Percentiles rank a stretch among this genome's conserved stretches.
These are phyloP conservation scores for Cadophora sp. DNA, from an alignment of 2,329 filamentous ascomycete genomes.

Conservation along the genomic window DNA sequence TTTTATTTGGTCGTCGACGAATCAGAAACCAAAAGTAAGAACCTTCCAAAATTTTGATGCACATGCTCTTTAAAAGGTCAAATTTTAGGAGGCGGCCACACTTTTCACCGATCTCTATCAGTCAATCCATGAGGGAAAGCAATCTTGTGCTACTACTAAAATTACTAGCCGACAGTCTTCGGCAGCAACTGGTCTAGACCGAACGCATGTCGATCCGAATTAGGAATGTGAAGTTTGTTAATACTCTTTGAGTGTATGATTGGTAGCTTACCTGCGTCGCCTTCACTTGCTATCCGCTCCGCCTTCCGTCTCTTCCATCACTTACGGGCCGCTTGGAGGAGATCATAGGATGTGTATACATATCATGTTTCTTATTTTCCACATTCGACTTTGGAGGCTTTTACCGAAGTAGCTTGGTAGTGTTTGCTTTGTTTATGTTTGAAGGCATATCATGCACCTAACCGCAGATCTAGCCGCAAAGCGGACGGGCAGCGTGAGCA, in stretches of 20 bases:
- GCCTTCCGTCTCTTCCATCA: too few species aligned
- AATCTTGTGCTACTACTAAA: not conserved
- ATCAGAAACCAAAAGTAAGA: too few species aligned
- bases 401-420: not conserved
- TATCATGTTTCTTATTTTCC: not conserved
- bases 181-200: not conserved
- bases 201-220: not conserved
- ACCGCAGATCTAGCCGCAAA: not conserved
- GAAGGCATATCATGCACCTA: not conserved
- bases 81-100: not conserved
- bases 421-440: not conserved
- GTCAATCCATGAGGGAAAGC: not conserved
- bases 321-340: too few species aligned
- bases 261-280: not conserved
- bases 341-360: not conserved
- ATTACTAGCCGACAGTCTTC: not conserved
- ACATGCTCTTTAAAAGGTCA: not conserved
- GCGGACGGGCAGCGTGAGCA: too few species aligned
- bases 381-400: not conserved
- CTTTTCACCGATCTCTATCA: too few species aligned
- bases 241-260: not conserved
- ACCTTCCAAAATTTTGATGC: too few species aligned
- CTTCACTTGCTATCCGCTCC: not conserved
- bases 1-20: too few species aligned
- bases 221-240: not conserved